Conservation (phyloP, 1,139 yeast species). For the Eremothecium gossypii region DNA sequence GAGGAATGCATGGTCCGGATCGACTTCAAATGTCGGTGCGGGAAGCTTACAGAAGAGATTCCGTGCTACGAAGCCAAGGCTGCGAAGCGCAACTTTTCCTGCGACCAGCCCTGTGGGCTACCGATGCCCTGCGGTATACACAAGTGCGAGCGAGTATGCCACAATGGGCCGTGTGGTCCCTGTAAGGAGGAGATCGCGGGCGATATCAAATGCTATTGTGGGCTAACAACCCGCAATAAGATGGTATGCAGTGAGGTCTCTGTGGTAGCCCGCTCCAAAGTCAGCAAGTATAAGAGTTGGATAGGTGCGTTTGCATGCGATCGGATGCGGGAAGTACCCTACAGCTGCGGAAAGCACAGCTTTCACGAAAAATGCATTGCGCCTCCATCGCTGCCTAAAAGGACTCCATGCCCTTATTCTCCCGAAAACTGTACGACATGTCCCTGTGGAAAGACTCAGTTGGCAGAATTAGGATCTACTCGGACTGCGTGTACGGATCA, state of each 20-base stretch:
- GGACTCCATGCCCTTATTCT: constrained; percentile 50
- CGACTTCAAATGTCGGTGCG: constrained; percentile 71
- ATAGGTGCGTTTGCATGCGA: constrained; percentile 58
- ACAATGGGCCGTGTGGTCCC: constrained; percentile 70
- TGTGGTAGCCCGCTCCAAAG: constrained; percentile 24
- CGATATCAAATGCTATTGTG: constrained; percentile 62
- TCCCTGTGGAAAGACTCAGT: constrained; percentile 59
- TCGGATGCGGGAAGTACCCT: constrained; percentile 39
- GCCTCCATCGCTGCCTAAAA: constrained; percentile 27
- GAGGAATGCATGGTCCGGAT: constrained; percentile 70
- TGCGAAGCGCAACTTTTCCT: constrained; percentile 49
- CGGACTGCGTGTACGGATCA: constrained; percentile 64
- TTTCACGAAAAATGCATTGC: constrained; percentile 57
- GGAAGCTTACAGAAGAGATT: constrained; percentile 58
- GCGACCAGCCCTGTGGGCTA: constrained; percentile 53
- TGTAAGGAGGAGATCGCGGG: constrained; percentile 40
- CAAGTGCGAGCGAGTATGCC: constrained; percentile 50
- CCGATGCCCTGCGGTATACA: constrained; percentile 66
- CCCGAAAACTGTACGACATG: constrained; percentile 56
- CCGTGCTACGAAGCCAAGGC: constrained; percentile 63
- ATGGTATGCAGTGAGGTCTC: constrained; percentile 43
- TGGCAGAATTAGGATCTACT: constrained; percentile 33
- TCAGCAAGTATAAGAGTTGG: constrained; percentile 35
- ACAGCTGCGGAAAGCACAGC: constrained; percentile 61
- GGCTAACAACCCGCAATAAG: constrained; percentile 36